Evolutionary conservation across 352 stramenopile genomes (phyloP).

Genomic region (Pythium graminicola): DNA sequence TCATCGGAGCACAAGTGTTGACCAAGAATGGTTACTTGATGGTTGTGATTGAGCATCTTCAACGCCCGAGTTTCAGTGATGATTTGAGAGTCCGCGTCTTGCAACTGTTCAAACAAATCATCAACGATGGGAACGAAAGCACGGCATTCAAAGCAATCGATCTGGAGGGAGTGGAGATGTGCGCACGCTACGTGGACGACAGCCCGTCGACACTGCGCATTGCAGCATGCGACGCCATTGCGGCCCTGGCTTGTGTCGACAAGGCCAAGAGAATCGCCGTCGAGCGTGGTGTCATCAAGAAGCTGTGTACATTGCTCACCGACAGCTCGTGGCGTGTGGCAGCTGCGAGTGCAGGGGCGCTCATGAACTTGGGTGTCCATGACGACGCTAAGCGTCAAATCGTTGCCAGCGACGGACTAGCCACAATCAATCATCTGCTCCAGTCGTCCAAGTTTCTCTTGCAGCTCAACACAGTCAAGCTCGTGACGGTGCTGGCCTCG

Average conservation of each 20-base stretch:
- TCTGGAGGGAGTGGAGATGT: slow-evolving; percentile 38
- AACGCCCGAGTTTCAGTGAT: slow-evolving; percentile 17
- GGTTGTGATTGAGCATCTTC: slow-evolving; percentile 48
- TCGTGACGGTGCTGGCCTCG: slow-evolving; percentile 53
- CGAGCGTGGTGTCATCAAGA: slow-evolving; percentile 43
- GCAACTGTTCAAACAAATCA: slow-evolving; percentile 49
- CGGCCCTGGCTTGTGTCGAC: slow-evolving; percentile 48
- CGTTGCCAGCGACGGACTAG: slow-evolving; percentile 39
- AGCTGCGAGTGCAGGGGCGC: slow-evolving; percentile 41
- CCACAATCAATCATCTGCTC: slow-evolving; percentile 52
- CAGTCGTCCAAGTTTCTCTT: slow-evolving; percentile 47
- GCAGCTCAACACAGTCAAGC: slow-evolving; percentile 61
- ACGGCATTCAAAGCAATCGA: slow-evolving; percentile 52
- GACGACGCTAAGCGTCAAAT: slow-evolving; percentile 67
- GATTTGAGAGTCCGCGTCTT: slow-evolving; percentile 44
- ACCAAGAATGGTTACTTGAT: slow-evolving; percentile 41
- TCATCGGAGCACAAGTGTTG: slow-evolving; percentile 44
- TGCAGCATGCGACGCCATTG: slow-evolving; percentile 49
- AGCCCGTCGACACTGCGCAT: slow-evolving; percentile 31
- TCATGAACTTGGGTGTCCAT: slow-evolving; percentile 59
- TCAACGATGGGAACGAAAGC: slow-evolving; percentile 55
- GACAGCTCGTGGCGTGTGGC: slow-evolving; percentile 51
- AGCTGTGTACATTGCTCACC: slow-evolving; percentile 49
- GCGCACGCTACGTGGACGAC: slow-evolving; percentile 39
- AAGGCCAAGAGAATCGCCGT: slow-evolving; percentile 51